These are phyloP conservation scores for Lycium ferocissimum DNA, from an alignment of 257 asterid species.

Conservation along the genomic window DNA sequence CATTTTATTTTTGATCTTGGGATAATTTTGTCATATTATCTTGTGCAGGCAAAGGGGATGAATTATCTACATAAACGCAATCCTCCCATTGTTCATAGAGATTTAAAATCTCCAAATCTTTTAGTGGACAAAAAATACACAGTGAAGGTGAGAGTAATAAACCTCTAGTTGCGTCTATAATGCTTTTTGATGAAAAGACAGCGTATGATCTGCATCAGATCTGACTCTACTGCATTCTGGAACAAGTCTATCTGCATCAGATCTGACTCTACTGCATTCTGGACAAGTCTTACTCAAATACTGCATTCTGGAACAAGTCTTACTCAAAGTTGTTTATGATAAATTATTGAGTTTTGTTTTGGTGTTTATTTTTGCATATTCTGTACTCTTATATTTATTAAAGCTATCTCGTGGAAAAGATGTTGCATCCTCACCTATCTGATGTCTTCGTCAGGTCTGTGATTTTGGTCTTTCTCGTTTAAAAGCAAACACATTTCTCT, in stretches of 20 bases:
- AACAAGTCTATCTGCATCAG: constrained; percentile 2
- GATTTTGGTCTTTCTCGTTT: constrained; percentile 98
- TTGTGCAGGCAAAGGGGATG: constrained; percentile 91
- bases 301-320: not conserved
- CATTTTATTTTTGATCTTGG: constrained; percentile 31
- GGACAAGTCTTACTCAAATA: too few species aligned
- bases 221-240: not conserved
- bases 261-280: too few species aligned
- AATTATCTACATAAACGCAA: constrained; percentile 89
- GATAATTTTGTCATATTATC: constrained; percentile 24
- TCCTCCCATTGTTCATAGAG: constrained; percentile 96
- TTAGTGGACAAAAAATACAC: constrained; percentile 93
- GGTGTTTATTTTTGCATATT: not conserved
- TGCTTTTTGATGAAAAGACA: constrained; percentile 5
- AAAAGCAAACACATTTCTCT: constrained; percentile 91
- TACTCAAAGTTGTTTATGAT: not conserved
- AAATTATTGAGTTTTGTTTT: not conserved
- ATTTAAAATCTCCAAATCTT: constrained; percentile 94
- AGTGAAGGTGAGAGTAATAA: constrained; percentile 71
- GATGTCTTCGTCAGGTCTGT: constrained; percentile 70
- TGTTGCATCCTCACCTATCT: constrained; percentile 10
- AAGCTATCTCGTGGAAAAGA: not conserved
- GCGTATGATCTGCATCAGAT: not conserved
- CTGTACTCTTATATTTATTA: not conserved
- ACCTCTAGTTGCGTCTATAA: constrained; percentile 23